phyloP scores from a whole-genome alignment of 2,329 filamentous ascomycete species.

The Cercospora nicotianae region DNA sequence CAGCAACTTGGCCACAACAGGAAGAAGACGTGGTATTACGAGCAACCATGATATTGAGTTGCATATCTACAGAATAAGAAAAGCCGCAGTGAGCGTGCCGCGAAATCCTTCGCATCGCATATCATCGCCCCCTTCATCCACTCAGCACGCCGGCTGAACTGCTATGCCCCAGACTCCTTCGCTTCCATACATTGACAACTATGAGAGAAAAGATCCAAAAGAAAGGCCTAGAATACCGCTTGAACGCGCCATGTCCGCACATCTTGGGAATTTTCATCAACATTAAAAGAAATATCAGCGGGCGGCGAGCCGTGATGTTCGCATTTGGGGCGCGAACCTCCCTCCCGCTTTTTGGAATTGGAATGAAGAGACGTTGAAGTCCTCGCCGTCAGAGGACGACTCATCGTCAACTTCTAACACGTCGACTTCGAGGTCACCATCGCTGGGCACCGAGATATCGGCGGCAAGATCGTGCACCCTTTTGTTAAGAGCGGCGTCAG shows the following conservation, averaged over 20 bases:
- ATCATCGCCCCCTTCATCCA: background rate
- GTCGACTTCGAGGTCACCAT: constrained; percentile 26
- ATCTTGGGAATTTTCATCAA: background rate
- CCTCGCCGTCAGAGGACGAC: constrained; percentile 20
- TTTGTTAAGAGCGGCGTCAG: background rate
- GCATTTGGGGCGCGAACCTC: constrained; percentile 18
- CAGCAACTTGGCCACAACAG: background rate
- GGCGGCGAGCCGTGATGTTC: constrained; percentile 13
- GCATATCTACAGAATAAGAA: constrained; percentile 8
- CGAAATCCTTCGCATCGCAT: background rate
- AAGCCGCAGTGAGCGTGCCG: constrained; percentile 2
- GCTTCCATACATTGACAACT: constrained; percentile 7
- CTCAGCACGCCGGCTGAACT: constrained; percentile 1
- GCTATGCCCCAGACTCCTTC: constrained; percentile 7
- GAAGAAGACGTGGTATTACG: background rate
- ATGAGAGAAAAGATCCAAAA: constrained; percentile 5
- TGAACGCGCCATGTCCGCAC: constrained; percentile 7
- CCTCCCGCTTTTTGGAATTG: constrained; percentile 9
- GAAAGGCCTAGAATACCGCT: constrained; percentile 3
- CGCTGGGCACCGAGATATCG: constrained; percentile 13
- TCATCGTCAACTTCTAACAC: constrained; percentile 25
- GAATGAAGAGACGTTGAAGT: constrained; percentile 23
- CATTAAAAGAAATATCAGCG: constrained; percentile 9
- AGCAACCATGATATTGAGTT: constrained; percentile 11
- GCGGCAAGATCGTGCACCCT: constrained; percentile 10